These are phyloP conservation scores for Hermanozyma aechmeae DNA, from an alignment of 805 yeast species.

Conservation along the genomic window DNA sequence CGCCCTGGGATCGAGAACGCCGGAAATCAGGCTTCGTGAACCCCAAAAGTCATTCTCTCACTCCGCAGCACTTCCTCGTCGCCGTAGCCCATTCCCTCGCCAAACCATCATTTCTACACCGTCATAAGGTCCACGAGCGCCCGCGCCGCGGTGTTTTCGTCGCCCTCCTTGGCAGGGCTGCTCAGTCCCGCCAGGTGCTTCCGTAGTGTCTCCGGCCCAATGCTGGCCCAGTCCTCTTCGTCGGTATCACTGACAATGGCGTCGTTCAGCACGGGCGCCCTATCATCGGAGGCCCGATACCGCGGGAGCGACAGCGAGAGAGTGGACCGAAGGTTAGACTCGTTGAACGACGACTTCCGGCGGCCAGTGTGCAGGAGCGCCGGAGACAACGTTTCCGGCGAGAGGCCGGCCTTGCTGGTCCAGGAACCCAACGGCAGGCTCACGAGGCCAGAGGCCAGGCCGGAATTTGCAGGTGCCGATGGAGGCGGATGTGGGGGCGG, in stretches of 20 bases:
- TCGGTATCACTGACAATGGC: slow-evolving; percentile 60
- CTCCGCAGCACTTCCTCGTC: too few species aligned
- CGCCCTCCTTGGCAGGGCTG: slow-evolving; percentile 14
- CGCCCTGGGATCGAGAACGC: too few species aligned
- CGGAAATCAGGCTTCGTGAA: too few species aligned
- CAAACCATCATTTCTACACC: too few species aligned
- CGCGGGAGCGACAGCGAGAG: slow-evolving; percentile 18
- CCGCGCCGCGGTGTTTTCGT: slow-evolving; percentile 48
- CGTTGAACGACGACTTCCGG: slow-evolving; percentile 34
- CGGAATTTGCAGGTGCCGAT: slow-evolving; percentile 2
- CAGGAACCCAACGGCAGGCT: slow-evolving; percentile 16
- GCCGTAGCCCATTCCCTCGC: too few species aligned
- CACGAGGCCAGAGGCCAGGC: slow-evolving; percentile 6
- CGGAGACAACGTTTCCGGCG: slow-evolving; percentile 12
- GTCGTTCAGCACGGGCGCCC: too few species aligned
- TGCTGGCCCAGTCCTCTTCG: slow-evolving; percentile 93
- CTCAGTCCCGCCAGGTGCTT: slow-evolving; percentile 12
- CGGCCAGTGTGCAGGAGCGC: slow-evolving; percentile 14
- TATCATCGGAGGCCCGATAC: too few species aligned
- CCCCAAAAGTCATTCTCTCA: too few species aligned
- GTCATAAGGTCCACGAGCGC: slow-evolving; percentile 55
- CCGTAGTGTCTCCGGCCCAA: slow-evolving; percentile 69
- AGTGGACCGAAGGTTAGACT: slow-evolving; percentile 34
- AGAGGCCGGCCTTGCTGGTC: slow-evolving; percentile 12
- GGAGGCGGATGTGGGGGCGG: slow-evolving; percentile 19